Evolutionary conservation across 306 rosid genomes (phyloP), one percentile per base, ranked within the genome.

Genomic region (Rosa multiflora): DNA sequence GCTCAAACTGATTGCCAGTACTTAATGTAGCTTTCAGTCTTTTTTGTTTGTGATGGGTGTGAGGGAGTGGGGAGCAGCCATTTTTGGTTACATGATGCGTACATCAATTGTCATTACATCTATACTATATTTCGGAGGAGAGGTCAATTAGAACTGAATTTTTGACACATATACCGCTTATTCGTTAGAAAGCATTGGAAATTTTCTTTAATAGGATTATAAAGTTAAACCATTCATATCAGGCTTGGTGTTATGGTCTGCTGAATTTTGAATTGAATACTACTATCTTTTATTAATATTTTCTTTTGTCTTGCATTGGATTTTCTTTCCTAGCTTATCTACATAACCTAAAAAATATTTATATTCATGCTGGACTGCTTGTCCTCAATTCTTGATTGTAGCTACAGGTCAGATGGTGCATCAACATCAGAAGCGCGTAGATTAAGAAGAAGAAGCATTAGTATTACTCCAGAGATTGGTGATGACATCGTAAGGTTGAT

Each of bases 401-500:
- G 84, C 78, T 90, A 87, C 83, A 90, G 92, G 88, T 96, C 97
- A 74, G 98, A 89, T 78, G 88, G 97, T 47, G 91, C 96, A 69
- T 85, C 97, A 44, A 84, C 92, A 20, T 89, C 93, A 76, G 99
- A 90, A 76, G 87, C 88, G 67, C 96, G 98, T 76, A 88, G 97
- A 87, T 77, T 91, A 78, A 86, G 99, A 88, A 88, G 99, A 87
- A 89, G 99, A 85, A 93, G 99, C 97, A 91, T 96, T 80, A 96
- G 99, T 80, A 93, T 96, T 81, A 95, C 96, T 53, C 98, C 98
- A 48, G 99, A 96, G 86, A 96, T 96, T 79, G 98, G 99, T 81
- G 99, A 96, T 84, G 98, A 96, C 83, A 96, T 96, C 79, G 98
- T 93, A 85, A 96, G 99, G 99, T 95, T 85, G 91, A 70, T 85